Percentiles rank a stretch among this genome's conserved stretches.
Conservation (phyloP, 78 protist genomes). For the Cyanophora paradoxa region DNA sequence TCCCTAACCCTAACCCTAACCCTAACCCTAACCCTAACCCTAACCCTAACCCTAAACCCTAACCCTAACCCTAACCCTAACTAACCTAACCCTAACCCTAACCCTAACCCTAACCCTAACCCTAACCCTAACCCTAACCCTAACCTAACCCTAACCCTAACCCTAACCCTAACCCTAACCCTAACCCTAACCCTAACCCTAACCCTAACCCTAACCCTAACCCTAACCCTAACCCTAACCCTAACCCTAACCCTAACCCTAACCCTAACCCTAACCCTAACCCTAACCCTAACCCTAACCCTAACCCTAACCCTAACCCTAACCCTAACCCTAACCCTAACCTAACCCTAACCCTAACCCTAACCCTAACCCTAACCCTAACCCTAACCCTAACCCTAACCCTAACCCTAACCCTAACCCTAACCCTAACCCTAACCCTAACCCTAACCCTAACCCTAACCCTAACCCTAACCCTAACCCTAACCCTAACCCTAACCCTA, state of each 20-base stretch:
- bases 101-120: conserved; percentile 11
- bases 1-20: too few relatives aligned
- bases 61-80: conserved; percentile 10
- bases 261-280: conserved; percentile 10
- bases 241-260: conserved; percentile 11
- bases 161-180: conserved; percentile 12
- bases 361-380: conserved; percentile 8
- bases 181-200: conserved; percentile 11
- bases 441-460: conserved; percentile 11
- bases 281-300: conserved; percentile 12
- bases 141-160: conserved; percentile 10
- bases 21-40: conserved; percentile 11
- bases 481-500: conserved; percentile 10
- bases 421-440: conserved; percentile 10
- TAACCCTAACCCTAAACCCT: conserved; percentile 10
- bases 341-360: too few relatives aligned
- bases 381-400: conserved; percentile 11
- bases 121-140: conserved; percentile 10
- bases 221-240: conserved; percentile 12
- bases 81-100: conserved; percentile 8
- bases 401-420: conserved; percentile 12
- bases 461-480: conserved; percentile 12
- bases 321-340: too few relatives aligned
- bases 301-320: conserved; percentile 11
- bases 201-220: conserved; percentile 10